A percentile compares a stretch with the other conserved stretches of the same genome.
Evolutionary conservation across 495 filamentous ascomycete genomes (phyloP).

Genomic region (Penicillium soppii): DNA sequence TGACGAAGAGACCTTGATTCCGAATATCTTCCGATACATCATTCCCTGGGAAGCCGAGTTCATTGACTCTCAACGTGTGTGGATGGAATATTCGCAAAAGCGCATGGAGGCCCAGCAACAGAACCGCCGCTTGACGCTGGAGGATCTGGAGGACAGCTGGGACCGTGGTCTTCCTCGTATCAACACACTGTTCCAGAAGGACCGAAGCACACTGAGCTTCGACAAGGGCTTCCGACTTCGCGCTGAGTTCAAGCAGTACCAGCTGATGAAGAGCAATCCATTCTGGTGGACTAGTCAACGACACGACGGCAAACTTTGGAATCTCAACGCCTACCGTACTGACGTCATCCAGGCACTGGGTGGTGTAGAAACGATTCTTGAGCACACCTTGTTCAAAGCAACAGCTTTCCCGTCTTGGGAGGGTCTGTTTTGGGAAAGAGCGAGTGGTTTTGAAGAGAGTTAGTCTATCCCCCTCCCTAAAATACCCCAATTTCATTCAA

Average conservation of each 20-base stretch:
- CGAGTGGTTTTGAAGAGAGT: conserved; percentile 36
- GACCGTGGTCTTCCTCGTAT: conserved; percentile 97
- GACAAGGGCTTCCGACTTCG: conserved; percentile 97
- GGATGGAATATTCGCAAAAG: conserved; percentile 99
- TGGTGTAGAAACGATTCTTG: conserved; percentile 99
- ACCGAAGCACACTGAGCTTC: conserved; percentile 94
- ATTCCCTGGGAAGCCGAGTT: conserved; percentile 99
- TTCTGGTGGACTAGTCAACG: conserved; percentile 99
- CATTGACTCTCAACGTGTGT: conserved; percentile 97
- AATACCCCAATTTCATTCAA: too few relatives aligned
- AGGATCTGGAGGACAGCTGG: conserved; percentile 99
- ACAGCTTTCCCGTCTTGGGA: conserved; percentile 99
- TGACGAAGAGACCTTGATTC: conserved; percentile 96
- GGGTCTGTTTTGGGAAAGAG: conserved; percentile 97
- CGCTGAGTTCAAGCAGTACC: conserved; percentile 97
- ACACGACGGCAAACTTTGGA: conserved; percentile 98
- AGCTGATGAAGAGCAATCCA: conserved; percentile 98
- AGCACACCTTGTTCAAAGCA: conserved; percentile 98
- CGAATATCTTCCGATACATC: conserved; percentile 99
- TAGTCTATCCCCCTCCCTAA: too few relatives aligned
- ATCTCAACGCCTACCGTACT: conserved; percentile 95
- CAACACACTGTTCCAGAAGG: conserved; percentile 99
- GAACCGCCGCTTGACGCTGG: conserved; percentile 89
- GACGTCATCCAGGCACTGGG: conserved; percentile 98
- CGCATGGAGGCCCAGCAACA: conserved; percentile 96